A percentile compares a stretch with the other conserved stretches of the same genome.
These are phyloP conservation scores for Dryas octopetala DNA, from an alignment of 306 rosid genomes.

Conservation along the genomic window DNA sequence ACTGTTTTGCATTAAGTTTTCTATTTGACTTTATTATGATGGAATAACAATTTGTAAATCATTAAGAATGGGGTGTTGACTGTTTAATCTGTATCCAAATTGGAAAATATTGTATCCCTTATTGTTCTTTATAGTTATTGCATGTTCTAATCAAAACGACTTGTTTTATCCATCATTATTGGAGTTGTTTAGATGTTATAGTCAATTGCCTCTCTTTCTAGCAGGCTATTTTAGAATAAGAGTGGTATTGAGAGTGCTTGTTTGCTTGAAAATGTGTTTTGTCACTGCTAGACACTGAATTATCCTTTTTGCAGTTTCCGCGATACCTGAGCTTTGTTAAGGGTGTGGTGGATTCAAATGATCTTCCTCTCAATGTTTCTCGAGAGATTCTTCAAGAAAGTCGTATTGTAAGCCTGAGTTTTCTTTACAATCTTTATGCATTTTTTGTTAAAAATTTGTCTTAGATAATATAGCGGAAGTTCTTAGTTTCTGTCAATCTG, in stretches of 20 bases:
- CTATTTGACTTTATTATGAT: neutral
- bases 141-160: neutral
- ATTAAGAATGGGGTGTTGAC: neutral
- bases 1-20: neutral
- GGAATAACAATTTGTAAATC: neutral
- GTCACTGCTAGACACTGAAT: neutral
- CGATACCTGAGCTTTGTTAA: constrained; percentile 95
- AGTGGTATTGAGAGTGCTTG: neutral
- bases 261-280: neutral
- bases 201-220: neutral
- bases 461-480: neutral
- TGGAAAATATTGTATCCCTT: neutral
- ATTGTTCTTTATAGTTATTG: neutral
- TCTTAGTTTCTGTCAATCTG: constrained; percentile 1
- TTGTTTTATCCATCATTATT: neutral
- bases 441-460: constrained; percentile 4
- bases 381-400: constrained; percentile 99
- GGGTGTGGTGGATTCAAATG: constrained; percentile 95
- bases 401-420: constrained; percentile 69
- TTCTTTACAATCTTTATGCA: neutral
- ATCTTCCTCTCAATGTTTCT: constrained; percentile 95
- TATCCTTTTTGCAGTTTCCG: constrained; percentile 67
- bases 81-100: neutral
- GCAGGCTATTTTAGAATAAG: neutral
- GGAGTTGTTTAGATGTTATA: neutral